Base-by-base conservation (phyloP, 345 rosid genomes). In the Dipteronia dyeriana region DNA sequence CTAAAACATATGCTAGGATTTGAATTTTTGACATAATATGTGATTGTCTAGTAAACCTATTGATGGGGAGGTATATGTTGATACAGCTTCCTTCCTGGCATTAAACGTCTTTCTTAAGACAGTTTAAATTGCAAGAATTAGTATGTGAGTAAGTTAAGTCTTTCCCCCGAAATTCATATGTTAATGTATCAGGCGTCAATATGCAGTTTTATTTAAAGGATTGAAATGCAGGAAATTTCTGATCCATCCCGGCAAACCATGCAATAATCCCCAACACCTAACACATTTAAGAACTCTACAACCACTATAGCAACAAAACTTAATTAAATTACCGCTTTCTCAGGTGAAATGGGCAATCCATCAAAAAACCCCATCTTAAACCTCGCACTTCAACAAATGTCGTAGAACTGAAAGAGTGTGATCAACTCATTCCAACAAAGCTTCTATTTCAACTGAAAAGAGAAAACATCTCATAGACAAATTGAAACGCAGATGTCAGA, bases 331-430 rank as follows among this genome's bases (percentile, higher is more conserved):
- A 96, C 99, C 69, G 86, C 87, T 85, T 96, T 96, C 49, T 94
- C 95, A 9, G 88, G 88, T 73, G 97, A 92, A 73, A 96, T 90
- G 17, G 97, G 99, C 90, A 96, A 84, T 82, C 94, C 97, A 82
- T 92, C 91, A 60, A 96, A 94, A 76, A 92, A 78, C 72, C 94
- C 90, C 99, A 96, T 95, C 76, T 83, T 84, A 54, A 68, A 13
- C 47, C 78, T 78, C 81, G 66, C 19, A 61, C 79, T 74, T 76
- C 80, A 76, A 34, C 38, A 66, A 77, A 49, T 16, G 77, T 54
- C 22, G 19, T 56, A 53, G 29, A 71, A 49, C 38, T 26, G 34
- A 71, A 45, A 29, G 5, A 16, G 72, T 51, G 11, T 20, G 56
- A 45, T 77, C 77, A 70, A 29, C 39, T 77, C 74, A 76, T 78